These are phyloP conservation scores for Solanum stenotomum DNA, from an alignment of 257 asterid genomes.

Conservation along the genomic window DNA sequence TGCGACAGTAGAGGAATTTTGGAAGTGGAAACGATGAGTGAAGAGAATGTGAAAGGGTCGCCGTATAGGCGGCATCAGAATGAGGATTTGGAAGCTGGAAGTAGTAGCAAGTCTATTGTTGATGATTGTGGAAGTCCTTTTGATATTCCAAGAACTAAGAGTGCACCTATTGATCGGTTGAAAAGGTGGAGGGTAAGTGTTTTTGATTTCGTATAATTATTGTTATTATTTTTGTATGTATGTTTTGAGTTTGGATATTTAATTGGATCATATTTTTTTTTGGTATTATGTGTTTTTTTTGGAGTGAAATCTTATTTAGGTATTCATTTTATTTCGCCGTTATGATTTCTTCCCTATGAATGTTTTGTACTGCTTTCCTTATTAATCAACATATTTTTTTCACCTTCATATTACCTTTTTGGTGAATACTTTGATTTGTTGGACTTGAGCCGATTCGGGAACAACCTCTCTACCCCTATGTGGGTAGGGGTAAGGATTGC, in stretches of 20 bases:
- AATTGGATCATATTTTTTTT: background rate
- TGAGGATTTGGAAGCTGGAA: constrained; percentile 48
- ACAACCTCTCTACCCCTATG: background rate
- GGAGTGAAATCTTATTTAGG: background rate
- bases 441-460: background rate
- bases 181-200: constrained; percentile 81
- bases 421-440: background rate
- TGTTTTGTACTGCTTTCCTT: background rate
- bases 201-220: background rate
- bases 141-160: constrained; percentile 63
- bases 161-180: constrained; percentile 70
- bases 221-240: background rate
- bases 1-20: constrained; percentile 32
- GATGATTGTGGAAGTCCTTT: constrained; percentile 58
- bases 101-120: constrained; percentile 13
- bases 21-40: background rate
- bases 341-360: background rate
- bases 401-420: background rate
- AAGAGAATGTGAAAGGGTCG: constrained; percentile 19
- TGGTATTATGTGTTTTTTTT: background rate
- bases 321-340: background rate
- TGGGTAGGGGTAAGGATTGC: background rate
- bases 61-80: constrained; percentile 54
- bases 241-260: background rate
- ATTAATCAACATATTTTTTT: background rate